A percentile compares a stretch with the other conserved stretches of the same genome.
Conservation (phyloP, 1,139 yeast species). For the Magnusiomyces tetraspermus region DNA sequence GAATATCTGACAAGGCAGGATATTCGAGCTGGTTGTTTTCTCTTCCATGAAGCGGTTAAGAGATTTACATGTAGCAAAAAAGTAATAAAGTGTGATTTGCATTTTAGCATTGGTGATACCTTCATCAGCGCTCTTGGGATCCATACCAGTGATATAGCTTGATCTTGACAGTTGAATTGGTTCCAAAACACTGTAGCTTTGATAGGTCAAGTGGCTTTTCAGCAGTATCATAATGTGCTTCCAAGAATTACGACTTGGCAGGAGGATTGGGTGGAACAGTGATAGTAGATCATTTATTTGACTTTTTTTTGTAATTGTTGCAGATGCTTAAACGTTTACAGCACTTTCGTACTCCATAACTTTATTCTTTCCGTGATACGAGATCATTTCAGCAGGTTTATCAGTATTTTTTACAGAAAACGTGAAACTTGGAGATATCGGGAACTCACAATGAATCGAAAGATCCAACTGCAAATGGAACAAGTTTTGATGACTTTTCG, state of each 20-base stretch:
- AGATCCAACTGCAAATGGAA: slow-evolving; percentile 36
- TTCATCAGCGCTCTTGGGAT: slow-evolving; percentile 34
- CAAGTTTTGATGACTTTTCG: slow-evolving; percentile 5
- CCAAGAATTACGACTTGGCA: slow-evolving; percentile 5
- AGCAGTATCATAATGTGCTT: slow-evolving; percentile 59
- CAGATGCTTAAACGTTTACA: slow-evolving; percentile 26
- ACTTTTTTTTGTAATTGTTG: neutral
- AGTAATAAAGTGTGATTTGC: slow-evolving; percentile 82
- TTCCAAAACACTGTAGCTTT: slow-evolving; percentile 49
- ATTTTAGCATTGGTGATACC: slow-evolving; percentile 41
- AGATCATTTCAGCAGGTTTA: slow-evolving; percentile 35
- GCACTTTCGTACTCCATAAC: slow-evolving; percentile 65
- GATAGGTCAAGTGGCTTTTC: slow-evolving; percentile 51
- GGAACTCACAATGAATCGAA: slow-evolving; percentile 70
- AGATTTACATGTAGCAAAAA: slow-evolving; percentile 94
- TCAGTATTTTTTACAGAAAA: slow-evolving; percentile 40
- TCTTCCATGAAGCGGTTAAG: slow-evolving; percentile 76
- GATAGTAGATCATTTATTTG: slow-evolving; percentile 7
- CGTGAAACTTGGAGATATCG: slow-evolving; percentile 47
- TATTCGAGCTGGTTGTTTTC: slow-evolving; percentile 83
- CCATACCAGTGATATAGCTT: slow-evolving; percentile 47
- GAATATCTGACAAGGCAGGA: slow-evolving; percentile 62
- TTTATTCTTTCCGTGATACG: slow-evolving; percentile 71
- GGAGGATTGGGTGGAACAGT: slow-evolving; percentile 18
- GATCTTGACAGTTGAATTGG: slow-evolving; percentile 37